phyloP scores from a whole-genome alignment of 805 yeast species.

The Scheffersomyces stipitis region DNA sequence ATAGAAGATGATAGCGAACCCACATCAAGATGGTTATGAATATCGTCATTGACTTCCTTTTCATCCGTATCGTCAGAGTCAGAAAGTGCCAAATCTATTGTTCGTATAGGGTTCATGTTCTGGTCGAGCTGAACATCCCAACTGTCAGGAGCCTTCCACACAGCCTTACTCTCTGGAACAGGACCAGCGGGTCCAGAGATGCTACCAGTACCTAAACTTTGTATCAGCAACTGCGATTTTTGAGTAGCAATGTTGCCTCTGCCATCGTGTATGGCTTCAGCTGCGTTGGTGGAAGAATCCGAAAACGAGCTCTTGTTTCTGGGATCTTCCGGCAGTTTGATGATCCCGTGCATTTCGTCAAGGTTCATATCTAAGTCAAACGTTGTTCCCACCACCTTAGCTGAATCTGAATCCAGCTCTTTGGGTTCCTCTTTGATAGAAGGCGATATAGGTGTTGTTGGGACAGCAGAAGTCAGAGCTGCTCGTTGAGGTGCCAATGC shows the following conservation, averaged over 20 bases:
- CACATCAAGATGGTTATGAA: background rate
- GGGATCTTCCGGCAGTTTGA: constrained; percentile 25
- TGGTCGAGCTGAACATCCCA: constrained; percentile 45
- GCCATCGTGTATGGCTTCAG: too few species aligned
- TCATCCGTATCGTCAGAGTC: constrained; percentile 17
- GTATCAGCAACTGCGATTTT: too few species aligned
- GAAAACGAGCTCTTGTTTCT: background rate
- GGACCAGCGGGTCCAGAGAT: too few species aligned
- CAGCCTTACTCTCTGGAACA: too few species aligned
- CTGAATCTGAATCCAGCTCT: background rate
- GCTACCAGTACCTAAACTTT: too few species aligned
- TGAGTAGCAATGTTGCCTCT: too few species aligned
- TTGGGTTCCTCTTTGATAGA: constrained; percentile 4
- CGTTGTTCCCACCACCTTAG: constrained; percentile 8
- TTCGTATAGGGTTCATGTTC: background rate
- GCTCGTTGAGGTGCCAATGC: background rate
- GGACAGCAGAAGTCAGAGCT: background rate
- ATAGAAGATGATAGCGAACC: constrained; percentile 1
- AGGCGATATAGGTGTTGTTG: constrained; percentile 12
- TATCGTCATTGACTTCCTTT: constrained; percentile 5
- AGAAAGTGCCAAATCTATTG: constrained; percentile 4
- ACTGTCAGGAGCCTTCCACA: constrained; percentile 50
- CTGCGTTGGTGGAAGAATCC: background rate
- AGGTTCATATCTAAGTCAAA: constrained; percentile 48
- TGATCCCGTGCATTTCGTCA: constrained; percentile 52